phyloP scores from a whole-genome alignment of 495 filamentous ascomycete species.

The Penicillium antarcticum region DNA sequence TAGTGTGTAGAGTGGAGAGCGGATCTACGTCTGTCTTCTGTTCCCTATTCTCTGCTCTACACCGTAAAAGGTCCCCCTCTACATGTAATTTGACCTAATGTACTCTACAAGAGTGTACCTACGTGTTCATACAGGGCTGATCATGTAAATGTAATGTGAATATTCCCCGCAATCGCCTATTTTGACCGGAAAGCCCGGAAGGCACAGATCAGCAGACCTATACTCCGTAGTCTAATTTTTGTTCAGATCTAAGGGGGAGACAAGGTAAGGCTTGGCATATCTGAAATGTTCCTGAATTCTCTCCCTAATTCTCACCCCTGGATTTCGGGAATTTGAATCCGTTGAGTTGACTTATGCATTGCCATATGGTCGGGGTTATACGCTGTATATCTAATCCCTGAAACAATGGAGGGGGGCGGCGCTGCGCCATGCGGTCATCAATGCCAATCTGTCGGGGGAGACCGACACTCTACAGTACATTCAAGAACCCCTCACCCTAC shows the following conservation, averaged over 20 bases:
- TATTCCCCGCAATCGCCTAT: slow-evolving; percentile 1
- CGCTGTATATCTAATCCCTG: too few species aligned
- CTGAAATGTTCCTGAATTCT: background rate
- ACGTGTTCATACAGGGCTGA: background rate
- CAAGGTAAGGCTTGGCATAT: background rate
- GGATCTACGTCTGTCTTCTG: background rate
- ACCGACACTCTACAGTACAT: too few species aligned
- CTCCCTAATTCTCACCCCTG: background rate
- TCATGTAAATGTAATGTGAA: background rate
- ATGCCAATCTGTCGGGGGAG: too few species aligned
- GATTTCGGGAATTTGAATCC: too few species aligned
- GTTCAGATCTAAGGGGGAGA: background rate
- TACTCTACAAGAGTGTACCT: too few species aligned
- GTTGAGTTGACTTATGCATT: too few species aligned
- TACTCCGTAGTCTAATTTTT: background rate
- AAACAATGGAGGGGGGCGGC: too few species aligned
- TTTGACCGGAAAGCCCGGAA: background rate
- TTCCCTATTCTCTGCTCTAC: slow-evolving; percentile 2
- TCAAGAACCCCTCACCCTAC: too few species aligned
- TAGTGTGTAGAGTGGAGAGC: slow-evolving; percentile 6
- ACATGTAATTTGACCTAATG: too few species aligned
- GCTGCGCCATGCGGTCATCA: too few species aligned
- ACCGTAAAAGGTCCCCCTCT: background rate
- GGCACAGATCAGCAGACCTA: slow-evolving; percentile 4
- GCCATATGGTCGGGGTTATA: too few species aligned